Evolutionary conservation across 768 basidiomycete species (phyloP).

Genomic region (Agaricus blazei): DNA sequence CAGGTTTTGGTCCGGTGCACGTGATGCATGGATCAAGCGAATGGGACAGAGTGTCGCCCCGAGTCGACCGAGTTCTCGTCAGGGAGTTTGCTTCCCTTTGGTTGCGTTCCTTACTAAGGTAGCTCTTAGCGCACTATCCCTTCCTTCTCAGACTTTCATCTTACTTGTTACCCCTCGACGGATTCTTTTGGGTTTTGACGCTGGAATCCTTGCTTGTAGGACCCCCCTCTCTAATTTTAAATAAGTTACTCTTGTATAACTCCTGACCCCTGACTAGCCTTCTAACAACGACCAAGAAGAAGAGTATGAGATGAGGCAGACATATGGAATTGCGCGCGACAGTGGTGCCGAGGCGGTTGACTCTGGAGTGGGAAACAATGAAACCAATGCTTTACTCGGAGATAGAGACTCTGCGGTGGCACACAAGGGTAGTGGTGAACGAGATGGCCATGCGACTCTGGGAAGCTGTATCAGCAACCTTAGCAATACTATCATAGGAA

Average conservation of each 20-base stretch:
- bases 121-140: neutral
- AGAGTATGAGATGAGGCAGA: conserved; percentile 60
- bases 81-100: too few species aligned
- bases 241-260: neutral
- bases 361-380: conserved; percentile 23
- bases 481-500: conserved; percentile 89
- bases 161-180: neutral
- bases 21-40: too few species aligned
- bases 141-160: neutral
- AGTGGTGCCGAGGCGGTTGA: conserved; percentile 23
- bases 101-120: neutral
- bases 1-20: too few species aligned
- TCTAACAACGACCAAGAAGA: conserved; percentile 21
- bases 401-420: conserved; percentile 21
- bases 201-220: neutral
- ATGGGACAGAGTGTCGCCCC: too few species aligned
- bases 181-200: neutral
- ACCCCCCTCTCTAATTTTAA: neutral
- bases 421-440: conserved; percentile 14
- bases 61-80: too few species aligned
- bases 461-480: conserved; percentile 73
- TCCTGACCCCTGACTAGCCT: neutral
- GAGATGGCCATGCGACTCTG: conserved; percentile 67
- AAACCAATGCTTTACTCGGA: conserved; percentile 57
- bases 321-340: conserved; percentile 55